Percentiles rank a stretch among this genome's conserved stretches.
Conservation (phyloP, 352 stramenopile species). For the Pilasporangium apinafurcum region DNA sequence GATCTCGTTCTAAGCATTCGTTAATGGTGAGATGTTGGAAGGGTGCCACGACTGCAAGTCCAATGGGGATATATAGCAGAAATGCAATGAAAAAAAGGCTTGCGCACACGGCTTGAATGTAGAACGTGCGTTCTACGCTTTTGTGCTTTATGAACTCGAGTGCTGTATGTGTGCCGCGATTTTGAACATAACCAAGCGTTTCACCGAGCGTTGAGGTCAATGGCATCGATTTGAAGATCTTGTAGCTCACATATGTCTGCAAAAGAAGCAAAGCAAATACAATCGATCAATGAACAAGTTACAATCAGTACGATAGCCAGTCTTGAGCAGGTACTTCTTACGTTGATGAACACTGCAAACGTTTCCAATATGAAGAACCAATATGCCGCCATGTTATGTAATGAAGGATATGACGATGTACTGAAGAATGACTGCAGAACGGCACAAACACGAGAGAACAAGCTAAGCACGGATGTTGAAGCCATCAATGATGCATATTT, state of each 20-base stretch:
- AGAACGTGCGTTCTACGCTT: conserved; percentile 18
- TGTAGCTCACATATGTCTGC: conserved; percentile 30
- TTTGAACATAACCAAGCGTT: conserved; percentile 3
- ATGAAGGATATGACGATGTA: conserved; percentile 12
- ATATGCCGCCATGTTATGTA: conserved; percentile 20
- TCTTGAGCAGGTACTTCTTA: conserved; percentile 1
- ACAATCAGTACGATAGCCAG: background rate
- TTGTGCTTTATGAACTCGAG: conserved; percentile 7
- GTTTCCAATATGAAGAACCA: conserved; percentile 33
- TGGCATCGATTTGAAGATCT: conserved; percentile 12
- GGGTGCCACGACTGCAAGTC: conserved; percentile 10
- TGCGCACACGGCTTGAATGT: conserved; percentile 18
- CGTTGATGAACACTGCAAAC: conserved; percentile 27
- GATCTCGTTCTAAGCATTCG: conserved; percentile 17
- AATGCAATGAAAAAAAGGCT: conserved; percentile 9
- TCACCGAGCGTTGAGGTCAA: background rate
- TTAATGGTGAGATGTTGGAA: conserved; percentile 11
- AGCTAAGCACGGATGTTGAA: too few species aligned
- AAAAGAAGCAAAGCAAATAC: background rate
- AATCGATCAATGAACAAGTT: background rate
- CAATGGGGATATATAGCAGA: conserved; percentile 16
- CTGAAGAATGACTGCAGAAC: conserved; percentile 14
- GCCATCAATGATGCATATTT: too few species aligned
- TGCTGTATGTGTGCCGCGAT: too few species aligned
- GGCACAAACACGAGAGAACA: too few species aligned